Evolutionary conservation across 139 green algal species (phyloP).

Genomic region (Raphidocelis subcapitata): DNA sequence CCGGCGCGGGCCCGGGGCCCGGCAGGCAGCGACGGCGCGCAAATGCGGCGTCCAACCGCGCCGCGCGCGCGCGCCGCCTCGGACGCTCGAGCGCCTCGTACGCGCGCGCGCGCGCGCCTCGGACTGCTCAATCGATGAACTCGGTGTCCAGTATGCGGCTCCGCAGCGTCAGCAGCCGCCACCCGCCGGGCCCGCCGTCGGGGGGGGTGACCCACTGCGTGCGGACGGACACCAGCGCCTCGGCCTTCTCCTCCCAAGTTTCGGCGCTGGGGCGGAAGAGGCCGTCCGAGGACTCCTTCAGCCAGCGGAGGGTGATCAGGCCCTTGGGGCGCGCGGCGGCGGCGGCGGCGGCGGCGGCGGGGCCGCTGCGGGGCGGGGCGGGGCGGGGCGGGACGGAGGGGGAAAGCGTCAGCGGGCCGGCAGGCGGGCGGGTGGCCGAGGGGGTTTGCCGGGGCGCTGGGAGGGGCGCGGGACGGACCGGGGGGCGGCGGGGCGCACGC

Average conservation of each 20-base stretch:
- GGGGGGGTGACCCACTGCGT: slow-evolving; percentile 31
- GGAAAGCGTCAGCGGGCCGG: too few relatives aligned
- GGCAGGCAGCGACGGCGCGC: too few relatives aligned
- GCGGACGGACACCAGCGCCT: slow-evolving; percentile 37
- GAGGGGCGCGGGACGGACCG: too few relatives aligned
- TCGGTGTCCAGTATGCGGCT: slow-evolving; percentile 40
- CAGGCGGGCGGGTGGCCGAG: too few relatives aligned
- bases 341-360: background rate
- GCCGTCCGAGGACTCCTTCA: slow-evolving; percentile 49
- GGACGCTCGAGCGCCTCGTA: too few relatives aligned
- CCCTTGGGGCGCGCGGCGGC: background rate
- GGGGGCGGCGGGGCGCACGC: too few relatives aligned
- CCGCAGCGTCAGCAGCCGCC: slow-evolving; percentile 41
- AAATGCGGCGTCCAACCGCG: too few relatives aligned
- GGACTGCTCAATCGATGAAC: slow-evolving; percentile 30
- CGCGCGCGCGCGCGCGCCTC: too few relatives aligned
- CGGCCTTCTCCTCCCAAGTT: slow-evolving; percentile 41
- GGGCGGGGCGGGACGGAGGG: too few relatives aligned
- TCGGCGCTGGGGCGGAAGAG: slow-evolving; percentile 39
- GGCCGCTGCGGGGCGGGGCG: background rate
- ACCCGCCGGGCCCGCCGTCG: slow-evolving; percentile 14
- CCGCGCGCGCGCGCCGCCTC: too few relatives aligned
- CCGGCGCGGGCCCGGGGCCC: too few relatives aligned
- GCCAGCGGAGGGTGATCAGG: slow-evolving; percentile 32
- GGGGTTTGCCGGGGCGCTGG: too few relatives aligned